Base-by-base conservation (phyloP, 2,329 filamentous ascomycete genomes). In the Endoconidiophora polonica region DNA sequence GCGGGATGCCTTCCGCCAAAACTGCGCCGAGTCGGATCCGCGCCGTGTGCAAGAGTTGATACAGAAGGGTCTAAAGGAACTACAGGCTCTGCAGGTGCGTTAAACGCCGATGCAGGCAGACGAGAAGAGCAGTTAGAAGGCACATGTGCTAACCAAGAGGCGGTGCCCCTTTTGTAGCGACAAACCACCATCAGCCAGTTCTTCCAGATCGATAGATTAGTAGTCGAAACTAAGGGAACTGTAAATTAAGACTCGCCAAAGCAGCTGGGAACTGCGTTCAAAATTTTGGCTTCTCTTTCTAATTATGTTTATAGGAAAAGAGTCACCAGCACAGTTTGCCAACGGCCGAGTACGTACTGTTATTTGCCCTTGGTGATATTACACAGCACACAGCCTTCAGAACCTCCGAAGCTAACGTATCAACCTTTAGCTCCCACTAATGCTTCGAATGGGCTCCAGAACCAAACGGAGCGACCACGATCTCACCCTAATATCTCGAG, bases 161-260 rank as follows among this genome's bases (percentile, higher is more conserved):
- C 29, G 29, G 29, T 33, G 9, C 29, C 9, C 12, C 12, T 33
- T n/a, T 29, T 22, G 22, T 20, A 96, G 91, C 81, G 91, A 63
- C 91, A 96, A 82, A 93, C 90, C 9, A 75, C 91, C 46, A 78
- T 98, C 61, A 93, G 87, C 62, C 85, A 94, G 63, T 96, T 96
- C 68, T 96, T 86, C 69, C 84, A 95, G 67, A 66, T 93, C 55
- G 88, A 96, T 62, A 75, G 79, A 61, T 74, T 98, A 65, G 91
- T 98, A 12, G 85, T 98, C 0, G 91, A 98, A 66, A 49, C 44
- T 23, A 52, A 53, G 48, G 52, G 38, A 36, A 49, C 42, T 6
- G 51, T 53, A 50, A 45, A 48, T 48, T 20, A 1, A 36, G 18
- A 33, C 29, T 10, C 29, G 29, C 29, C 29, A 33, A 33, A 33